phyloP scores from a whole-genome alignment of 257 asterid species.

The Vinca minor region DNA sequence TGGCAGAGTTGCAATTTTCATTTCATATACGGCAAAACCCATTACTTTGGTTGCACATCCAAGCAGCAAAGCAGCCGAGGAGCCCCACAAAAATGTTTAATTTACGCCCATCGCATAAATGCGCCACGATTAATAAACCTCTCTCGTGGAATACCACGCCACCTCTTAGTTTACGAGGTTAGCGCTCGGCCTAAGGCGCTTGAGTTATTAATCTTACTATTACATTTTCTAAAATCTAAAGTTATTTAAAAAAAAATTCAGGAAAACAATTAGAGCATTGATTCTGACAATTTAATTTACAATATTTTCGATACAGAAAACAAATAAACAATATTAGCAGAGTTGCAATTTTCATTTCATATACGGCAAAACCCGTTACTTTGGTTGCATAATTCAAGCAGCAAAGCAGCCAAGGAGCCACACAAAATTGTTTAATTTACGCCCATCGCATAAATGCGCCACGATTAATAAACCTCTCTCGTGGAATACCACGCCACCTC shows the following conservation, averaged over 20 bases:
- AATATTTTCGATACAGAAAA: too few relatives aligned
- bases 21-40: conserved; percentile 4
- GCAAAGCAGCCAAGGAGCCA: conserved; percentile 3
- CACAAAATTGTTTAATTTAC: conserved; percentile 20
- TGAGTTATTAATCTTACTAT: background rate
- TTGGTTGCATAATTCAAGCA: background rate
- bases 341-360: too few relatives aligned
- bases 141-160: conserved; percentile 66
- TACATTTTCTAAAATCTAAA: too few relatives aligned
- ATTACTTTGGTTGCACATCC: conserved; percentile 11
- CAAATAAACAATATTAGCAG: too few relatives aligned
- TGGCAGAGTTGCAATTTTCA: too few relatives aligned
- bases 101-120: conserved; percentile 53
- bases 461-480: conserved; percentile 40
- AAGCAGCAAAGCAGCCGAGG: conserved; percentile 7
- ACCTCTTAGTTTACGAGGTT: conserved; percentile 45
- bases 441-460: conserved; percentile 64
- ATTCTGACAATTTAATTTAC: too few relatives aligned
- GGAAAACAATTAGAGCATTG: too few relatives aligned
- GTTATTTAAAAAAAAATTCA: too few relatives aligned
- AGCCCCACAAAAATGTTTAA: background rate
- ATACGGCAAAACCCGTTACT: too few relatives aligned
- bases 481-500: conserved; percentile 73
- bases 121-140: conserved; percentile 55
- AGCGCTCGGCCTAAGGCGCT: conserved; percentile 75